These are phyloP conservation scores for Patellaria atrata DNA, from an alignment of 495 filamentous ascomycete genomes.

Conservation along the genomic window DNA sequence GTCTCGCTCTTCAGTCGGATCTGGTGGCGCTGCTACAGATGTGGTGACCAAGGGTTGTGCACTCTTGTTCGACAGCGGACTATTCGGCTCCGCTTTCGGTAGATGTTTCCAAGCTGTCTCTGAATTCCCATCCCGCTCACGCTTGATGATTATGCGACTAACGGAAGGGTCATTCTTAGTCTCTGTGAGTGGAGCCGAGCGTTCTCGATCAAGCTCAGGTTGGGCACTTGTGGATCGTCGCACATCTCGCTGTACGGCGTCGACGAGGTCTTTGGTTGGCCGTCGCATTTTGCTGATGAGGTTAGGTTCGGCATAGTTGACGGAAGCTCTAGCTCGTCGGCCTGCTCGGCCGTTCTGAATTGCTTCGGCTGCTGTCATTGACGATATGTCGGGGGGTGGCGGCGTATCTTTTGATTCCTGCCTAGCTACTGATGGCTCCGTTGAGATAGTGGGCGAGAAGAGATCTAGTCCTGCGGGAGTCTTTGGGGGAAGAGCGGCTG, in stretches of 20 bases:
- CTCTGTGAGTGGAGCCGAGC: constrained; percentile 1
- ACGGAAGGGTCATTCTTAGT: neutral
- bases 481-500: constrained; percentile 19
- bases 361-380: constrained; percentile 6
- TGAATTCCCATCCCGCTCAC: constrained; percentile 5
- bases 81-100: constrained; percentile 5
- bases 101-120: constrained; percentile 12
- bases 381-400: constrained; percentile 22
- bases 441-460: constrained; percentile 26
- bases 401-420: constrained; percentile 24
- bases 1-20: constrained; percentile 1
- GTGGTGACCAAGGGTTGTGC: no score
- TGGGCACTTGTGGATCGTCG: constrained; percentile 14
- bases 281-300: constrained; percentile 29
- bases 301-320: constrained; percentile 31
- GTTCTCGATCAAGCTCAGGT: constrained; percentile 1
- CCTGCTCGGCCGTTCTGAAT: constrained; percentile 17
- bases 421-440: constrained; percentile 19
- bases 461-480: constrained; percentile 23
- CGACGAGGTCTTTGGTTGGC: constrained; percentile 25
- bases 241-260: constrained; percentile 21
- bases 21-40: constrained; percentile 3
- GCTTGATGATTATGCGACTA: constrained; percentile 5
- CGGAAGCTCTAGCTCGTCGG: constrained; percentile 23
- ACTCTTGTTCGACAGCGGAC: constrained; percentile 16